Percentiles rank a stretch among this genome's conserved stretches.
Evolutionary conservation across 2,329 filamentous ascomycete species (phyloP).

Genomic region (Aspergillus tanneri): DNA sequence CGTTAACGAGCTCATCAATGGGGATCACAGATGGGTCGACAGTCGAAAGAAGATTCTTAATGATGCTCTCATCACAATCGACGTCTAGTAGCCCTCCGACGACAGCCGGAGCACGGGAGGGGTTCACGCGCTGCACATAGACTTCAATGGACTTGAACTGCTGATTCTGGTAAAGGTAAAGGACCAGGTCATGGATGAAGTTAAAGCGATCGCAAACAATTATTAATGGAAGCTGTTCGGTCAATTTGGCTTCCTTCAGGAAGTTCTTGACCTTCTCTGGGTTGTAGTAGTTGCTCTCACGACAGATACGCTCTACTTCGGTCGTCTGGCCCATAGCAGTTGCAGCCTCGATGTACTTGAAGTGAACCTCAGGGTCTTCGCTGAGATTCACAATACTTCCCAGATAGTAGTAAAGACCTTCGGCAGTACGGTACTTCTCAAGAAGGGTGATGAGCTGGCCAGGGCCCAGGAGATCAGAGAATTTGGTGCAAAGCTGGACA

Average conservation of each 20-base stretch:
- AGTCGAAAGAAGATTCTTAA: conserved; percentile 84
- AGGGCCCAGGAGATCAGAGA: conserved; percentile 90
- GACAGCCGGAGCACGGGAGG: conserved; percentile 83
- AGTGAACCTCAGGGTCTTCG: conserved; percentile 91
- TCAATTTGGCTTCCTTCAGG: conserved; percentile 89
- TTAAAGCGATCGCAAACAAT: conserved; percentile 99
- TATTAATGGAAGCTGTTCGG: conserved; percentile 92
- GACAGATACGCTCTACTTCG: conserved; percentile 95
- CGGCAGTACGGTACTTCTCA: conserved; percentile 95
- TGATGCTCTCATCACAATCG: conserved; percentile 93
- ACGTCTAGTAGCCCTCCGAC: conserved; percentile 92
- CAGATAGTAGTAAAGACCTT: conserved; percentile 97
- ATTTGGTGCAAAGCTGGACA: conserved; percentile 94
- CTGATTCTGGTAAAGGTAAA: conserved; percentile 98
- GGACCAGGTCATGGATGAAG: conserved; percentile 93
- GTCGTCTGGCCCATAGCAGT: conserved; percentile 90
- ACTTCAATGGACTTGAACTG: conserved; percentile 99
- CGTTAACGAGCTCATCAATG: conserved; percentile 87
- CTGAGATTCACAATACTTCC: conserved; percentile 97
- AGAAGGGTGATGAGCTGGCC: conserved; percentile 86
- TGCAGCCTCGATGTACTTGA: conserved; percentile 98
- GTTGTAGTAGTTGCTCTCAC: conserved; percentile 87
- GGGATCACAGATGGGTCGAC: conserved; percentile 83
- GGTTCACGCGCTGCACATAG: conserved; percentile 96
- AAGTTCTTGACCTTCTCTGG: conserved; percentile 98